These are phyloP conservation scores for Cytospora paraplurivora DNA, from an alignment of 2,329 filamentous ascomycete genomes.

Conservation along the genomic window DNA sequence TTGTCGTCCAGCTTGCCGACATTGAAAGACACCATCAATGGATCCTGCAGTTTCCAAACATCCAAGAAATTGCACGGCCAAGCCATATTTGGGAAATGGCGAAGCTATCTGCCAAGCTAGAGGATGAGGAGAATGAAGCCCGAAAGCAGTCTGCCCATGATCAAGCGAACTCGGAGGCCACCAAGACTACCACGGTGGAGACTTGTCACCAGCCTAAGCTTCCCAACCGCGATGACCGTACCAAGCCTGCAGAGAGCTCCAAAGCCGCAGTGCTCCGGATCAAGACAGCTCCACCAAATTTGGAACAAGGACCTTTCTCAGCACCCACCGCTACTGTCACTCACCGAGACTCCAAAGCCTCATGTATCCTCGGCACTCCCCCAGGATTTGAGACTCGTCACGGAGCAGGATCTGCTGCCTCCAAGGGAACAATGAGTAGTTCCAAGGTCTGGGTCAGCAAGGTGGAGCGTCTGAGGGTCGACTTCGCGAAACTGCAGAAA, in stretches of 20 bases:
- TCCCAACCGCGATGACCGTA: neutral
- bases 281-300: neutral
- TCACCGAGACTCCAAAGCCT: neutral
- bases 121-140: no score
- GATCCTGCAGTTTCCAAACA: no score
- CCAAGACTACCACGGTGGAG: neutral
- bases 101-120: no score
- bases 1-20: constrained; percentile 10
- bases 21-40: neutral
- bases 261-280: neutral
- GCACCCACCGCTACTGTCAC: neutral
- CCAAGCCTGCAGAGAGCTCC: neutral
- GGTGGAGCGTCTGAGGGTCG: constrained; percentile 15
- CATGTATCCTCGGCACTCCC: neutral
- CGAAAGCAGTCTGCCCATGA: neutral
- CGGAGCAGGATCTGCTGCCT: neutral
- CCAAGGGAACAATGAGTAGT: neutral
- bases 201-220: neutral
- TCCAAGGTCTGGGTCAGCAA: constrained; percentile 22
- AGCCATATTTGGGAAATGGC: no score
- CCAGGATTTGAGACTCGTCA: constrained; percentile 2
- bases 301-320: neutral
- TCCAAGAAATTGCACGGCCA: no score
- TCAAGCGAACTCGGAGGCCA: constrained; percentile 9
- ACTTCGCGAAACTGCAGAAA: constrained; percentile 17